A percentile compares a stretch with the other conserved stretches of the same genome.
Conservation (phyloP, 2,329 filamentous ascomycete species). For the Venturiaceae sp. region DNA sequence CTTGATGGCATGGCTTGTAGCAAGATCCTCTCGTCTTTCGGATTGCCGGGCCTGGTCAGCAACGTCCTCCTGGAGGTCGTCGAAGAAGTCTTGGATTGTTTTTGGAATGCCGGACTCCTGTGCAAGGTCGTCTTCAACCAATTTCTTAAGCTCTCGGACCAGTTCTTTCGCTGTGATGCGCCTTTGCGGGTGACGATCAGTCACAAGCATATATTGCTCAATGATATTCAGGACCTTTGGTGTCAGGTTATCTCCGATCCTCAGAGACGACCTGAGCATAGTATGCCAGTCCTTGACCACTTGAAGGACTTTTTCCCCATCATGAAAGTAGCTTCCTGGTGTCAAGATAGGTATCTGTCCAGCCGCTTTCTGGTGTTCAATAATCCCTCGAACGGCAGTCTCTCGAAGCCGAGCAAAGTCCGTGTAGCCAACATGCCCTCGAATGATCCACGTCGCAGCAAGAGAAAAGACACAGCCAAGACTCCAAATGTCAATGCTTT, state of each 20-base stretch:
- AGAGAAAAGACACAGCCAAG: constrained; percentile 18
- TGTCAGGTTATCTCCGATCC: not conserved
- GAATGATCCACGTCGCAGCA: constrained; percentile 15
- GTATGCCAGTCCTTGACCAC: not conserved
- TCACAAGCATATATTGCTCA: constrained; percentile 4
- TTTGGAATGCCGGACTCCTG: too few relatives aligned
- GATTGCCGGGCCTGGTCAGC: too few relatives aligned
- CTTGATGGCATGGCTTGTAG: too few relatives aligned
- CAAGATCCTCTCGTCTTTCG: too few relatives aligned
- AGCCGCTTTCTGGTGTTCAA: not conserved
- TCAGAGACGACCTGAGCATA: not conserved
- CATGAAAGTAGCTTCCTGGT: constrained; percentile 3
- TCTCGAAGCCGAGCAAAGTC: constrained; percentile 10
- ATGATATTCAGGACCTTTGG: not conserved
- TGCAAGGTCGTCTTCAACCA: too few relatives aligned
- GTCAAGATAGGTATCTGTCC: not conserved
- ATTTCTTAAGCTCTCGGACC: too few relatives aligned
- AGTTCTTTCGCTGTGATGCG: too few relatives aligned
- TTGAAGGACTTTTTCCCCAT: not conserved
- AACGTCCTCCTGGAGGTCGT: too few relatives aligned
- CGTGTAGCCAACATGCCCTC: constrained; percentile 9
- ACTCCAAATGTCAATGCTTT: constrained; percentile 28
- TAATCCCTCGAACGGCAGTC: not conserved
- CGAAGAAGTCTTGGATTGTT: too few relatives aligned
- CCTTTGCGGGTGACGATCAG: too few relatives aligned